phyloP scores from a whole-genome alignment of 2,329 filamentous ascomycete genomes.

The Hypomyces rosellus region DNA sequence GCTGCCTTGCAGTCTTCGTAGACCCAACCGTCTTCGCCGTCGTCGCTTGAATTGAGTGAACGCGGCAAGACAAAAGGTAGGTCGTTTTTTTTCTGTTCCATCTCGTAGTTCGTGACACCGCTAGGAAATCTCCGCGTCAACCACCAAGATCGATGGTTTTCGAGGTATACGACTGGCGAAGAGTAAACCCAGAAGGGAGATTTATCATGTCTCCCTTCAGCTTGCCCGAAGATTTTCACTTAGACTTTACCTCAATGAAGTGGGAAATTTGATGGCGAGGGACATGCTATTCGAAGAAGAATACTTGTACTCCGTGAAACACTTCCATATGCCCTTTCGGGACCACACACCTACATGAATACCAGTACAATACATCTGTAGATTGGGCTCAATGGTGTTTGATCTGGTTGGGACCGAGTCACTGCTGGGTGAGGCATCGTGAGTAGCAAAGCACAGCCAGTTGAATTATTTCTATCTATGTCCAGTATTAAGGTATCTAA shows the following conservation, averaged over 20 bases:
- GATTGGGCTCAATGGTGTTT: no score
- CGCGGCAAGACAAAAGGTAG: conserved; percentile 4
- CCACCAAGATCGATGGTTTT: conserved; percentile 63
- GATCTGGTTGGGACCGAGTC: background rate
- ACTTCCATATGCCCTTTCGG: no score
- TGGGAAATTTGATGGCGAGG: conserved; percentile 81
- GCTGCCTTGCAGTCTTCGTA: conserved; percentile 6
- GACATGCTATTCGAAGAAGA: conserved; percentile 43
- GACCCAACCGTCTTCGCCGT: background rate
- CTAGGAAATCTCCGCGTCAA: conserved; percentile 86
- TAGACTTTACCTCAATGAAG: conserved; percentile 56
- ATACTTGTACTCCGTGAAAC: background rate
- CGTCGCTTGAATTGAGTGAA: background rate
- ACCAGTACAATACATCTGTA: no score
- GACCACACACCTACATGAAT: background rate
- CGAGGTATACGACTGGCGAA: conserved; percentile 95
- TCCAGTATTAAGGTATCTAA: background rate
- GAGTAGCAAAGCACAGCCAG: background rate
- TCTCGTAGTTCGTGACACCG: conserved; percentile 37
- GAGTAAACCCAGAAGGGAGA: conserved; percentile 51
- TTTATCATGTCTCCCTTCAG: conserved; percentile 47
- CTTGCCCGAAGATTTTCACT: conserved; percentile 78
- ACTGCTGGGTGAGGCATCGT: background rate
- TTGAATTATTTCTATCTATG: background rate
- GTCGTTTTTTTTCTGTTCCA: background rate